Conservation (phyloP, 2,329 filamentous ascomycete species). For the Gaeumannomyces tritici region DNA sequence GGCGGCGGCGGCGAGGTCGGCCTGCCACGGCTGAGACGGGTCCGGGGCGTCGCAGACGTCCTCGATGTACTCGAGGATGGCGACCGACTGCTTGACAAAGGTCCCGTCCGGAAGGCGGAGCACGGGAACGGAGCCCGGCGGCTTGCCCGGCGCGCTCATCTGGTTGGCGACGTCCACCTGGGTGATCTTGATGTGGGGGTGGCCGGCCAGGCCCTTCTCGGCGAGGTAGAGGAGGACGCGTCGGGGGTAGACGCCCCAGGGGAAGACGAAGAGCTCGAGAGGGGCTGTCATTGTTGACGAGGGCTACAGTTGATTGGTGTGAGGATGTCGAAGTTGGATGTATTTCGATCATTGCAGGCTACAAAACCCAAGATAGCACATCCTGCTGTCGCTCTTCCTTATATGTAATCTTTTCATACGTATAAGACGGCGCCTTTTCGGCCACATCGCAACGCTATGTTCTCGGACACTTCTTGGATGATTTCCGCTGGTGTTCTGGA, state of each 20-base stretch:
- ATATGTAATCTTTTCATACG: background rate
- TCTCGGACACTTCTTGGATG: background rate
- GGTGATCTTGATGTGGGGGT: background rate
- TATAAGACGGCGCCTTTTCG: background rate
- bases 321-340: too few species aligned
- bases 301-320: background rate
- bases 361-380: background rate
- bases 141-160: background rate
- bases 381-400: background rate
- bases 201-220: background rate
- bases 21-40: background rate
- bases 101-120: background rate
- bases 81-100: background rate
- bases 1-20: background rate
- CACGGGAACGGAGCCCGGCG: background rate
- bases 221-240: background rate
- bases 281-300: background rate
- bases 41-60: background rate
- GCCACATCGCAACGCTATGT: background rate
- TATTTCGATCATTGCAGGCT: background rate
- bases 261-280: background rate
- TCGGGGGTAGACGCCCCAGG: background rate
- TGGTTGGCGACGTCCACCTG: background rate
- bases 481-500: background rate
- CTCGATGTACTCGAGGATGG: constrained; percentile 1